phyloP scores from a whole-genome alignment of 345 rosid genomes.

The Arabidopsis arenosa region DNA sequence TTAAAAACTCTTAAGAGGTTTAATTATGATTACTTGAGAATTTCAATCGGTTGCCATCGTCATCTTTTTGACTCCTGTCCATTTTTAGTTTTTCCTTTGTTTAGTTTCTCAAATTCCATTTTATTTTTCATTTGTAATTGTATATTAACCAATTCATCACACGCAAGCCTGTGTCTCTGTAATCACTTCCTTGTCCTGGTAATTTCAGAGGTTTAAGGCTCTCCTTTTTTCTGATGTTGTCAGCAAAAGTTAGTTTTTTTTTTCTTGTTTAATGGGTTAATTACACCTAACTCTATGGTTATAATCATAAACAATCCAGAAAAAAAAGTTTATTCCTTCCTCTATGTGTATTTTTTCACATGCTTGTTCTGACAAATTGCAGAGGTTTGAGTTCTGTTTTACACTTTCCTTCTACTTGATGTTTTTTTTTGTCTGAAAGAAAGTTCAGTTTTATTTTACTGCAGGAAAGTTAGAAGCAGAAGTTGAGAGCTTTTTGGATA shows the following conservation, averaged over 20 bases:
- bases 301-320: not conserved
- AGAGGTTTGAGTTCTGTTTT: constrained; percentile 27
- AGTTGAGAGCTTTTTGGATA: constrained; percentile 31
- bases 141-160: not conserved
- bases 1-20: constrained; percentile 15
- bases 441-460: not conserved
- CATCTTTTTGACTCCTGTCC: constrained; percentile 27
- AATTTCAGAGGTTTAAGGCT: constrained; percentile 1
- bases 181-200: constrained; percentile 22
- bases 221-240: constrained; percentile 2
- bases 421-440: not conserved
- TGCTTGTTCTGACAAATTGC: constrained; percentile 36
- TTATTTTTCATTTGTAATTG: not conserved
- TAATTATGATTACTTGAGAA: constrained; percentile 6
- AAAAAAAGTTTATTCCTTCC: constrained; percentile 25
- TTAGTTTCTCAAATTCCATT: not conserved
- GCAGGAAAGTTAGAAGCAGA: constrained; percentile 22
- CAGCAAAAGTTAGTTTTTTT: not conserved
- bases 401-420: not conserved
- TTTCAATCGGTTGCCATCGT: constrained; percentile 15
- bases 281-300: constrained; percentile 20
- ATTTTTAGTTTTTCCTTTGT: not conserved
- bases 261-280: constrained; percentile 2
- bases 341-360: constrained; percentile 17
- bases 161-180: constrained; percentile 17